Base-by-base conservation (phyloP, 2,329 filamentous ascomycete genomes). In the Pseudopyrenochaeta lycopersici region DNA sequence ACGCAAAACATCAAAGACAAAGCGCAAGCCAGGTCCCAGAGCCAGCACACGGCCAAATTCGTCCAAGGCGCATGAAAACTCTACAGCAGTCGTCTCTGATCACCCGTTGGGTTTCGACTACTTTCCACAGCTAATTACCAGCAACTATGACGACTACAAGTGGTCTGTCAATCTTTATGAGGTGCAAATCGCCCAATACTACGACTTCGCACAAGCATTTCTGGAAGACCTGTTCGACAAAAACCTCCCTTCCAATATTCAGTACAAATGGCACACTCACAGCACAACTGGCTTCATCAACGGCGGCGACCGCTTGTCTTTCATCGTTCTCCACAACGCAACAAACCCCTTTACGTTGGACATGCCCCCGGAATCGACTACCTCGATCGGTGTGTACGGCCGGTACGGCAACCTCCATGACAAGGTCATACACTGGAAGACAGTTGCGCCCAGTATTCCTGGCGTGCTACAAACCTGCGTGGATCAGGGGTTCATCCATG, bases 311-410 rank as follows among this genome's bases (percentile, higher is more conserved):
- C 46, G 40, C 2, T 36, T 49, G 20, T 66, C 62, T 1, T 40
- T 73, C n/a, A n/a, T 74, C 18, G 63, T 71, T 2, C 43, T 71
- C 0, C 66, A 69, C 40, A 70, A 72, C 15, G 71, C 68, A 1
- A 42, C 54, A 1, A 55, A 71, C 14, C 67, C 68, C 0, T 72
- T 69, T 20, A 38, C 51, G 7, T 38, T 48, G 27, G 36, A 17
- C 1, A 10, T 17, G 0, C 2, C 31, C 1, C 29, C 54, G 1
- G 15, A 38, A 1, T 43, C 48, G 1, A 67, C 68, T 2, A 66
- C 63, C 1, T 58, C 64, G 2, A 55, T 73, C 12, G 70, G 68
- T 23, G 57, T 61, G 7, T 72, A 71, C 32, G 66, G 60, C 3
- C 50, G 52, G 11, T 55, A 60, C 40, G 60, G 55, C 38, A 47